These are phyloP conservation scores for Tetratostichococcus sp. DNA, from an alignment of 139 green algal species.

Conservation along the genomic window DNA sequence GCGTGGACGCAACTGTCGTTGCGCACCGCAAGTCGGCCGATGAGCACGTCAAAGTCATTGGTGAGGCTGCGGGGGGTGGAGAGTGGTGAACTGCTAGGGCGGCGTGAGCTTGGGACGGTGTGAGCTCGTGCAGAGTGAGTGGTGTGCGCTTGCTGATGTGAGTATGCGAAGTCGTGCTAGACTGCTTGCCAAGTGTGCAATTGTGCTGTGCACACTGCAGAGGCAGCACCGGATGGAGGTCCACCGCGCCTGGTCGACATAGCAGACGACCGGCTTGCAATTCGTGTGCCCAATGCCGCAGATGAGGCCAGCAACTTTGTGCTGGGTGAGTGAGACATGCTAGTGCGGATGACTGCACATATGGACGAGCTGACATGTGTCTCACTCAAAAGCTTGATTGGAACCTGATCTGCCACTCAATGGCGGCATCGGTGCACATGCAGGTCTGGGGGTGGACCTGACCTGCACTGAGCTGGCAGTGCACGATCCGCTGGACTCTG, in stretches of 20 bases:
- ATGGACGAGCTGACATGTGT: no score
- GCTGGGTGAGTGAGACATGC: conserved; percentile 17
- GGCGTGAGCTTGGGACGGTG: no score
- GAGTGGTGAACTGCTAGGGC: no score
- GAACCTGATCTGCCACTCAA: no score
- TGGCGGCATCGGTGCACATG: no score
- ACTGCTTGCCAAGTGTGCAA: no score
- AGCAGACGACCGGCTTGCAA: conserved; percentile 38
- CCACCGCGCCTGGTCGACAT: conserved; percentile 19
- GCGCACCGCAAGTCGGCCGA: background rate
- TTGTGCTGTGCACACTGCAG: background rate
- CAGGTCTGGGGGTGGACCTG: conserved; percentile 36
- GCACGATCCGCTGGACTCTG: conserved; percentile 18
- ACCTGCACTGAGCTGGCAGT: conserved; percentile 9
- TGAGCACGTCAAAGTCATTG: background rate
- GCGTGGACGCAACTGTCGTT: background rate
- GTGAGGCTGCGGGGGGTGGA: no score
- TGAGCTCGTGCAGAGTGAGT: no score
- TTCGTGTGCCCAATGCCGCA: conserved; percentile 49
- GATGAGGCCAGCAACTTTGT: conserved; percentile 56
- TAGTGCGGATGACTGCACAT: no score
- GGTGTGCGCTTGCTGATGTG: no score
- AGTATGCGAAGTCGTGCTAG: no score
- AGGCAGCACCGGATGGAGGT: background rate
- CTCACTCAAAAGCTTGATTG: no score